phyloP scores from a whole-genome alignment of 495 filamentous ascomycete genomes.

The Neurospora discreta region DNA sequence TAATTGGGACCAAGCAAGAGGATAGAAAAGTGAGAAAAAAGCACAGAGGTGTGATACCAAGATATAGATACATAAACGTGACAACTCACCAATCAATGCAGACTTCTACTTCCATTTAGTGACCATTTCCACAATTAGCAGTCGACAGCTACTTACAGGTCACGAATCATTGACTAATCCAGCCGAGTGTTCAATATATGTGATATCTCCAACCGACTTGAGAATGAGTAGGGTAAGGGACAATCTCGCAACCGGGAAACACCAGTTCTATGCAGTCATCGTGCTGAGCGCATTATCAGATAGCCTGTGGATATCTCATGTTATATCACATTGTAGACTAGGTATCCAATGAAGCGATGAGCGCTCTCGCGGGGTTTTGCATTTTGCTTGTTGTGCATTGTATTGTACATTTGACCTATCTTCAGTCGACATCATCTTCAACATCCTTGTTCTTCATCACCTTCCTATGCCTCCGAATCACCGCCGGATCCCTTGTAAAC shows the following conservation, averaged over 20 bases:
- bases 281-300: not conserved
- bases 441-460: not conserved
- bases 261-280: not conserved
- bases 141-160: not conserved
- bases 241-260: not conserved
- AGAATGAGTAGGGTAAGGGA: not conserved
- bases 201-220: not conserved
- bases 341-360: not conserved
- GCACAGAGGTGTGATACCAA: not conserved
- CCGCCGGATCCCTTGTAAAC: slow-evolving; percentile 7
- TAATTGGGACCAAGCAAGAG: not conserved
- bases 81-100: not conserved
- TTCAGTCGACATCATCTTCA: not conserved
- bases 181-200: not conserved
- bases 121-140: not conserved
- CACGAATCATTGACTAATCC: not conserved
- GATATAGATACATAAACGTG: not conserved
- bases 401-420: not conserved
- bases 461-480: slow-evolving; percentile 15
- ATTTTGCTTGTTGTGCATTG: not conserved
- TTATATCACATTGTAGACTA: not conserved
- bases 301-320: not conserved
- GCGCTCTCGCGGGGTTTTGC: not conserved
- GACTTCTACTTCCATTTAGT: not conserved
- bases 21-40: not conserved